Evolutionary conservation across 306 rosid genomes (phyloP).

Genomic region (Casuarina equisetifolia): DNA sequence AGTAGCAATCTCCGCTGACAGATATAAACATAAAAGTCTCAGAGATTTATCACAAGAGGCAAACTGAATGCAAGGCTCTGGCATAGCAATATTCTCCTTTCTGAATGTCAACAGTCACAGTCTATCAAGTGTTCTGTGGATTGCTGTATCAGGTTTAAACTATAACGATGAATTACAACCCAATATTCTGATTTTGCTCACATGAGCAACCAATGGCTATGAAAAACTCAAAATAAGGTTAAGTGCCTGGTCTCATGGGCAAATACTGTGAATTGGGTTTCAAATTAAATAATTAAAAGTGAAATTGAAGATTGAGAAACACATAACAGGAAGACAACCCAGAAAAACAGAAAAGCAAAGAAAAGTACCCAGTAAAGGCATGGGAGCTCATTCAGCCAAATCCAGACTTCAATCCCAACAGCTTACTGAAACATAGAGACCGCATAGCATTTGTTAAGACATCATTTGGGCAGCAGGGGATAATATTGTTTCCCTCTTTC

Average conservation of each 20-base stretch:
- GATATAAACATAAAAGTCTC: neutral
- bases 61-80: neutral
- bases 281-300: neutral
- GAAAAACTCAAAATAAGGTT: neutral
- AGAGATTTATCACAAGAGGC: conserved; percentile 7
- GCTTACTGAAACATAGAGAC: conserved; percentile 17
- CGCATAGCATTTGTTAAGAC: conserved; percentile 17
- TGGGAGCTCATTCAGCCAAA: conserved; percentile 81
- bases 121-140: neutral
- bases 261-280: neutral
- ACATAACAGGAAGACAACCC: neutral
- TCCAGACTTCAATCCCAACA: conserved; percentile 27
- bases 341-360: neutral
- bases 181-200: neutral
- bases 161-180: neutral
- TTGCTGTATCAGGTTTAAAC: neutral
- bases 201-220: neutral
- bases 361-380: conserved; percentile 76
- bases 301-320: neutral
- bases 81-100: neutral
- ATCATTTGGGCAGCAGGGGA: neutral
- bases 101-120: neutral
- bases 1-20: conserved; percentile 64
- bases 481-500: neutral
- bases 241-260: neutral